Evolutionary conservation across 2,329 filamentous ascomycete genomes (phyloP).

Genomic region (Phyllosticta citriasiana): DNA sequence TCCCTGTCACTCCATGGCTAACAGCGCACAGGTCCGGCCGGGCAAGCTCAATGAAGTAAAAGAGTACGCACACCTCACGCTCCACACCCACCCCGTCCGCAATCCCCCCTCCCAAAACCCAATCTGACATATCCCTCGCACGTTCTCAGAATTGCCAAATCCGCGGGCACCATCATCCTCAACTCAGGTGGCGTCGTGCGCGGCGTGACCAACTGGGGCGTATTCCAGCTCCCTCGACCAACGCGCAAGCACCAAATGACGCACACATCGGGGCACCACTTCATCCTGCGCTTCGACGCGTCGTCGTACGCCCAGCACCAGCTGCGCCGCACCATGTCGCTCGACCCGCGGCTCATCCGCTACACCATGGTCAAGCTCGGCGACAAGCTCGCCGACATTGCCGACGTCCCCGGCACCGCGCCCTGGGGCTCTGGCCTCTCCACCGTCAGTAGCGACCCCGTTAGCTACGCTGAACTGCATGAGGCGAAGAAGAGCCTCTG

Average conservation of each 20-base stretch:
- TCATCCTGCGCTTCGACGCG: constrained; percentile 92
- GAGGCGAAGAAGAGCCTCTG: not conserved
- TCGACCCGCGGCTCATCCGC: constrained; percentile 86
- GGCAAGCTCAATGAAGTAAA: constrained; percentile 85
- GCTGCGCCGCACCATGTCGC: constrained; percentile 62
- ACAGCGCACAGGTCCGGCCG: constrained; percentile 64
- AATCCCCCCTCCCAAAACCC: constrained; percentile 7
- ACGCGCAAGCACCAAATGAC: constrained; percentile 71
- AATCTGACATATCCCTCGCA: not conserved
- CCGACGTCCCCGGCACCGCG: constrained; percentile 40
- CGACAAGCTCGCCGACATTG: constrained; percentile 51
- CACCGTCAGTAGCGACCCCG: not conserved
- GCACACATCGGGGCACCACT: constrained; percentile 86
- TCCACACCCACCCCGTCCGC: constrained; percentile 7
- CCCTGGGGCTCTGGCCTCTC: constrained; percentile 7
- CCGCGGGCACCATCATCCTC: constrained; percentile 74
- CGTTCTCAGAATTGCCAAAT: constrained; percentile 65
- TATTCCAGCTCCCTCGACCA: constrained; percentile 75
- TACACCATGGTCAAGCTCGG: constrained; percentile 82
- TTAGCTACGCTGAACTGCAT: not conserved
- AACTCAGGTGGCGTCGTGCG: constrained; percentile 79
- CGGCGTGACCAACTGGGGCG: constrained; percentile 90
- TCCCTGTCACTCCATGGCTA: not conserved
- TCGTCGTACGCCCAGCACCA: constrained; percentile 62
- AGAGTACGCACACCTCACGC: constrained; percentile 56